Evolutionary conservation across 805 yeast genomes (phyloP), one percentile per base, ranked within the genome.

Genomic region (Saccharomyces kudriavzevii): DNA sequence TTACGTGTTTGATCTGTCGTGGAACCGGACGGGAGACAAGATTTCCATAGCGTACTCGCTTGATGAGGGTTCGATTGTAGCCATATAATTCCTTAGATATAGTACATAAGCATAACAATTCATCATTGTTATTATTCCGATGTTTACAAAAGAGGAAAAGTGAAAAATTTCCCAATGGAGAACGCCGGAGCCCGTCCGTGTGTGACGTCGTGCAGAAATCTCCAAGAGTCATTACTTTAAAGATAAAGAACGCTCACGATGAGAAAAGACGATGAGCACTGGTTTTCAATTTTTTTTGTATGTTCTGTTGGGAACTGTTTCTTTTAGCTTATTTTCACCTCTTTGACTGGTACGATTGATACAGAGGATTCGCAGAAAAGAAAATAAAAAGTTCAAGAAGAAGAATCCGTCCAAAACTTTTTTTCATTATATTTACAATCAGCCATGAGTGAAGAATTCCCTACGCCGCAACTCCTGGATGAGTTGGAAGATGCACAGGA

Each of bases 11-110:
- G 69, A 69, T 47, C 49, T 74, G 27, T 60, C 72, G 11, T 74
- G 77, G 77, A 65, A 60, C 52, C 40, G 56, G 14, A 60, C 63
- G 10, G 63, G 67, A 5, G 54, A 59, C 8, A 58, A 56, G 26
- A 49, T 73, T 8, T 58, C 71, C 20, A 65, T 67, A 8, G 68
- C 73, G 0, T 72, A 72, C 53, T 65, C 72, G 0, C 57, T 57
- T 5, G 59, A 62, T 6, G 67, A 66, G 50, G 69, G 73, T 49
- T 46, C 59, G n/a, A 51, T 65, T 26, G 47, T 67, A 35, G 50
- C 59, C 35, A 46, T 60, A 54, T 60, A 58, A 49, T 3, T 9
- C 8, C 9, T 17, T n/a, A 17, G 11, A 24, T 20, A 35, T 17
- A 35, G 24, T 20, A 35, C 43, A 35, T 35, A 35, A 17, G 17